Percentiles rank a stretch among this genome's conserved stretches.
Conservation (phyloP, 768 basidiomycete species). For the Asterophora parasitica region DNA sequence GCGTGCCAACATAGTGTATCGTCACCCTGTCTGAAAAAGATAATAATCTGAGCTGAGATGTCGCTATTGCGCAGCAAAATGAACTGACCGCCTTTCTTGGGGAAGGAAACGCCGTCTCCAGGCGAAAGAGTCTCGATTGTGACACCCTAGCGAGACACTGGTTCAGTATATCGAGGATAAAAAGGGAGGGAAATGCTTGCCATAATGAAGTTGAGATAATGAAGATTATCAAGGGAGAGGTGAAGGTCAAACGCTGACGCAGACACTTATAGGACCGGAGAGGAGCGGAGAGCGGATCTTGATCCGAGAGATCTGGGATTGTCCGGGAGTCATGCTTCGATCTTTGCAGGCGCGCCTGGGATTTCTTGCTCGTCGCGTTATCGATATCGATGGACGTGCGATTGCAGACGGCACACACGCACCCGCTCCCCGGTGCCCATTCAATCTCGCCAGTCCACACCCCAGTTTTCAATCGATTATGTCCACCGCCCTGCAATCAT, state of each 20-base stretch:
- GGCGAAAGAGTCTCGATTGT: conserved; percentile 49
- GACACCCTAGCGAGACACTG: conserved; percentile 52
- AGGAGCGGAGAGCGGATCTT: conserved; percentile 68
- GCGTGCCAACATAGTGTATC: conserved; percentile 80
- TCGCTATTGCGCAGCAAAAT: conserved; percentile 2
- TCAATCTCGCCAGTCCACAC: conserved; percentile 1
- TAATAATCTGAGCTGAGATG: conserved; percentile 15
- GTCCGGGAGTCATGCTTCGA: conserved; percentile 26
- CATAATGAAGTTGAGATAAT: conserved; percentile 26
- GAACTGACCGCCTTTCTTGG: conserved; percentile 64
- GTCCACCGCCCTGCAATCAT: not conserved
- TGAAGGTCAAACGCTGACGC: conserved; percentile 22
- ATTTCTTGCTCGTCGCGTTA: conserved; percentile 10
- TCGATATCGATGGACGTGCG: conserved; percentile 17
- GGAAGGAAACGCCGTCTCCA: conserved; percentile 64
- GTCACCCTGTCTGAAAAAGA: conserved; percentile 52
- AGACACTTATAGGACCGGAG: conserved; percentile 42
- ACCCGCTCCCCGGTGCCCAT: conserved; percentile 4
- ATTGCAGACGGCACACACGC: conserved; percentile 9
- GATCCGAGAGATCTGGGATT: conserved; percentile 54
- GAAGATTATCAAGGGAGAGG: conserved; percentile 34
- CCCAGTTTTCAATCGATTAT: conserved; percentile 10
- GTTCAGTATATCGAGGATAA: conserved; percentile 14
- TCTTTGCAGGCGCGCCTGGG: conserved; percentile 5
- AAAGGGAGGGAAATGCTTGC: conserved; percentile 25